These are phyloP conservation scores for Debaryomyces nepalensis DNA, from an alignment of 1,139 yeast genomes.

Conservation along the genomic window DNA sequence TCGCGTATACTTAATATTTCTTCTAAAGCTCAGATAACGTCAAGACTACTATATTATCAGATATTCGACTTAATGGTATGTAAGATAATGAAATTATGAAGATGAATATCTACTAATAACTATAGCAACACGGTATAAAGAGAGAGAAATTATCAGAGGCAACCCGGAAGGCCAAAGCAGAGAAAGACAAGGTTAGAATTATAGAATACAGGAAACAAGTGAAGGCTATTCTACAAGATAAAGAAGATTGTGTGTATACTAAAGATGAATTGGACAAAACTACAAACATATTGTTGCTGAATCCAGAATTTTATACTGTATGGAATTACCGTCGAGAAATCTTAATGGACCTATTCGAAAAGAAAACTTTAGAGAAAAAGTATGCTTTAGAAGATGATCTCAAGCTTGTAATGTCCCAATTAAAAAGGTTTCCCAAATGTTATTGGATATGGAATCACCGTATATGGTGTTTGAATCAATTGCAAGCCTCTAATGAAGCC, in stretches of 20 bases:
- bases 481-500: conserved; percentile 48
- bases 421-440: conserved; percentile 78
- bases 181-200: conserved; percentile 59
- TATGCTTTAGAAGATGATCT: conserved; percentile 62
- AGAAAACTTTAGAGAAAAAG: conserved; percentile 25
- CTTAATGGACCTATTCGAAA: conserved; percentile 40
- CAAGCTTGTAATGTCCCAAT: conserved; percentile 57
- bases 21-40: background rate
- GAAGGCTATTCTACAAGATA: conserved; percentile 42
- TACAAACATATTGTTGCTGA: conserved; percentile 59
- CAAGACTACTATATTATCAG: background rate
- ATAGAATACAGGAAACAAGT: conserved; percentile 54
- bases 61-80: conserved; percentile 9
- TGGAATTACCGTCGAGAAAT: conserved; percentile 92
- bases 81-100: background rate
- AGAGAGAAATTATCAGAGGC: conserved; percentile 62
- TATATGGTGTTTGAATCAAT: conserved; percentile 71
- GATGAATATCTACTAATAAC: background rate
- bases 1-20: background rate
- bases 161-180: conserved; percentile 56
- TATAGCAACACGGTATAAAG: conserved; percentile 71
- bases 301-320: conserved; percentile 86
- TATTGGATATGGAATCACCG: conserved; percentile 98
- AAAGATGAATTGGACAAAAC: conserved; percentile 50
- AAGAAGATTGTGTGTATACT: conserved; percentile 37